Evolutionary conservation across 176 grass and related monocot species (phyloP).

Genomic region (Cenchrus fungigraminus): DNA sequence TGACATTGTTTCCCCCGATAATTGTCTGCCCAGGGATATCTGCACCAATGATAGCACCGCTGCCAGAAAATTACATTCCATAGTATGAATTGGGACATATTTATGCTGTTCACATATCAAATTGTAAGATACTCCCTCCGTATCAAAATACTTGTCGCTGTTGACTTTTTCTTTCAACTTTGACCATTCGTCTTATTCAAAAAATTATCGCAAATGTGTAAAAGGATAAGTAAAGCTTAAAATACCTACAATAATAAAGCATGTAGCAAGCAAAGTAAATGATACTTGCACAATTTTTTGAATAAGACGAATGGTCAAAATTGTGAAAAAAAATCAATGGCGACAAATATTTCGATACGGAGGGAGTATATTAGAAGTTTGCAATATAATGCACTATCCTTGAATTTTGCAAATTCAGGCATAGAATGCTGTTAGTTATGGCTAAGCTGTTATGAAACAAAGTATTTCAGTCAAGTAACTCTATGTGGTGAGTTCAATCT

Average conservation of each 20-base stretch:
- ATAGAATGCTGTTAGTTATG: neutral
- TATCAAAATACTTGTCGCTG: no score
- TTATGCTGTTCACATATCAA: neutral
- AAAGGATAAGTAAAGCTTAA: no score
- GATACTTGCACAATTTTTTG: no score
- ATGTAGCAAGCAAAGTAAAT: no score
- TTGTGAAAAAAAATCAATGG: no score
- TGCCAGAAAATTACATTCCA: conserved; percentile 56
- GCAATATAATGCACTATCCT: neutral
- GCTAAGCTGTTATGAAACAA: neutral
- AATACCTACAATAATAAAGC: no score
- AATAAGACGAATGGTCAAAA: no score
- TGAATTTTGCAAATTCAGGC: neutral
- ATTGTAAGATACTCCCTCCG: conserved; percentile 11
- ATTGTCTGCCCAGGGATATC: conserved; percentile 71
- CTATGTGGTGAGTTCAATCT: neutral
- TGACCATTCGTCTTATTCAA: no score
- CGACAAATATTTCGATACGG: no score
- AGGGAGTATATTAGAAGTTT: neutral
- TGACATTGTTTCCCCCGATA: conserved; percentile 74
- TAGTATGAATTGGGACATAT: conserved; percentile 31
- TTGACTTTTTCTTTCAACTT: no score
- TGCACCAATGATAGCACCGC: conserved; percentile 93
- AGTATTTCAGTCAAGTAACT: conserved; percentile 9
- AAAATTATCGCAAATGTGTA: no score